Evolutionary conservation across 2,329 filamentous ascomycete genomes (phyloP).

Genomic region (Aspergillus hiratsukae): DNA sequence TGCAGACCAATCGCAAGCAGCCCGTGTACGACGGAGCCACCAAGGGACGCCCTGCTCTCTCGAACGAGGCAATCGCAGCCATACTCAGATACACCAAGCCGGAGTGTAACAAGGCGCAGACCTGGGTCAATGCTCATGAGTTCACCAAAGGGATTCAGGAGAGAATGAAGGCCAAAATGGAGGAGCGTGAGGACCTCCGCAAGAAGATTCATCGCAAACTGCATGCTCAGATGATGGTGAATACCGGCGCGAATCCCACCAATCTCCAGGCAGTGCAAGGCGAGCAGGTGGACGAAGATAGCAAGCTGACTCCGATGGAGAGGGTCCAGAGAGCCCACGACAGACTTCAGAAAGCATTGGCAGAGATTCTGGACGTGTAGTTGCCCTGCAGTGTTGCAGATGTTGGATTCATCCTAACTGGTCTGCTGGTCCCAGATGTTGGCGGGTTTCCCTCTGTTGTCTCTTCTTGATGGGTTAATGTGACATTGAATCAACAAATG

Average conservation of each 20-base stretch:
- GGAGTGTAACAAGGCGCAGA: conserved; percentile 14
- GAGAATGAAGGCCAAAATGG: conserved; percentile 1
- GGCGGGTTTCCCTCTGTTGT: not conserved
- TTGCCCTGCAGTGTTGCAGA: not conserved
- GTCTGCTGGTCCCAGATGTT: not conserved
- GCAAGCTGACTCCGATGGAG: not conserved
- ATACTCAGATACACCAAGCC: conserved; percentile 17
- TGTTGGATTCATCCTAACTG: not conserved
- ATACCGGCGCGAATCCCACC: not conserved
- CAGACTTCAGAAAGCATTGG: conserved; percentile 13
- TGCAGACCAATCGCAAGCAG: not conserved
- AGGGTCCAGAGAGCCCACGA: conserved; percentile 12
- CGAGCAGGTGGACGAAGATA: not conserved
- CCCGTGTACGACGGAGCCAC: conserved; percentile 2
- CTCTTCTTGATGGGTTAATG: not conserved
- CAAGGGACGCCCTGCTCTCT: conserved; percentile 4
- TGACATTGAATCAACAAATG: conserved; percentile 3
- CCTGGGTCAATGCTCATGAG: conserved; percentile 17
- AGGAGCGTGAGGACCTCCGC: conserved; percentile 5
- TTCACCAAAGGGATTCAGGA: conserved; percentile 5
- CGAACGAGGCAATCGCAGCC: conserved; percentile 12
- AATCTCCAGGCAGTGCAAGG: not conserved
- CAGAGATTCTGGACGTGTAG: not conserved
- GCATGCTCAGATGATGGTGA: conserved; percentile 3
- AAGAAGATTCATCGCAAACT: conserved; percentile 7